Evolutionary conservation across 2,329 filamentous ascomycete genomes (phyloP).

Genomic region (Ascochyta pisi): DNA sequence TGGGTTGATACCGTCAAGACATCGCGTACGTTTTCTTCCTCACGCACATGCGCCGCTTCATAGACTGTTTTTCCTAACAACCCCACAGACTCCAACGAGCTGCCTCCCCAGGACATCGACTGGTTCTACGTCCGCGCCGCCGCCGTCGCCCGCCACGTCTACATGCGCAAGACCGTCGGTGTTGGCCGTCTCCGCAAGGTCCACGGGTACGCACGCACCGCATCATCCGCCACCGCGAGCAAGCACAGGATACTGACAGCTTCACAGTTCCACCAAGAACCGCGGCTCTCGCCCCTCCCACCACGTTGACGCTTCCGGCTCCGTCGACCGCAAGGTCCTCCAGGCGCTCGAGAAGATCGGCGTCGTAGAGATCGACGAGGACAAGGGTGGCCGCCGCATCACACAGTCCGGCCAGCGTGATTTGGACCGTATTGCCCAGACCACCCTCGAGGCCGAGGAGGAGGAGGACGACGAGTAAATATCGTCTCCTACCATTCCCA

Average conservation of each 20-base stretch:
- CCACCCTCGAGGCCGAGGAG: slow-evolving; percentile 59
- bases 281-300: slow-evolving; percentile 88
- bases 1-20: slow-evolving; percentile 99
- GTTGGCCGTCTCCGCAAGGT: slow-evolving; percentile 96
- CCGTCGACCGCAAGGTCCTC: slow-evolving; percentile 96
- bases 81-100: slow-evolving; percentile 80
- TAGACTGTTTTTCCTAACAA: slow-evolving; percentile 22
- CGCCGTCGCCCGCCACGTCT: slow-evolving; percentile 95
- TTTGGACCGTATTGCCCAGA: slow-evolving; percentile 77
- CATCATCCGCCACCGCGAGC: not conserved
- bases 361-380: slow-evolving; percentile 96
- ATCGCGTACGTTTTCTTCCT: slow-evolving; percentile 56
- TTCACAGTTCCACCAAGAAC: slow-evolving; percentile 77
- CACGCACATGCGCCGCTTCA: not conserved
- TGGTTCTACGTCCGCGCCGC: slow-evolving; percentile 93
- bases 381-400: slow-evolving; percentile 98
- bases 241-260: slow-evolving; percentile 5
- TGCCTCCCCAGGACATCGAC: slow-evolving; percentile 97
- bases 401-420: slow-evolving; percentile 98
- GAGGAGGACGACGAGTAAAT: slow-evolving; percentile 54
- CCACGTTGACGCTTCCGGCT: slow-evolving; percentile 94
- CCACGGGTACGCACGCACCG: slow-evolving; percentile 64
- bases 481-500: slow-evolving; percentile 9
- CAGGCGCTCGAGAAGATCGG: slow-evolving; percentile 99
- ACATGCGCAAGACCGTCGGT: slow-evolving; percentile 99